A percentile compares a stretch with the other conserved stretches of the same genome.
Evolutionary conservation across 2,329 filamentous ascomycete species (phyloP).

Genomic region (Aspergillus phoenicis): DNA sequence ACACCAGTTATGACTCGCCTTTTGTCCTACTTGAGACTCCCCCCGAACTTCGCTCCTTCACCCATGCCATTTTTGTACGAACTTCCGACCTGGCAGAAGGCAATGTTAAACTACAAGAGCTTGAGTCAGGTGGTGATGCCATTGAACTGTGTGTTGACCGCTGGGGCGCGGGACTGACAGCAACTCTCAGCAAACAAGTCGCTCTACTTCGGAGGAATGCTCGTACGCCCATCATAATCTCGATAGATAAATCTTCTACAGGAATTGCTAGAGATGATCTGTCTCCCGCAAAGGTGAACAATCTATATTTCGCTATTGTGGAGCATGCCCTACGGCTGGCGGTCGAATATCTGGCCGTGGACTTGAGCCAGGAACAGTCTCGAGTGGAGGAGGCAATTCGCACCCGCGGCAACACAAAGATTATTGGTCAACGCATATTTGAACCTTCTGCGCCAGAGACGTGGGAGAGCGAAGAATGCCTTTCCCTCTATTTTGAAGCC

Average conservation of each 20-base stretch:
- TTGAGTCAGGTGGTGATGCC: conserved; percentile 62
- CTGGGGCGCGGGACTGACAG: conserved; percentile 55
- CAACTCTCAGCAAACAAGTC: conserved; percentile 58
- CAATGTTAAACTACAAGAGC: conserved; percentile 50
- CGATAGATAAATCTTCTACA: conserved; percentile 48
- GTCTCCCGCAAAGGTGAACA: conserved; percentile 13
- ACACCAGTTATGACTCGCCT: conserved; percentile 60
- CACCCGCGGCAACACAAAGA: conserved; percentile 44
- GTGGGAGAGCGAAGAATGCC: conserved; percentile 40
- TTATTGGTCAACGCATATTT: conserved; percentile 43
- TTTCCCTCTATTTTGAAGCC: conserved; percentile 39
- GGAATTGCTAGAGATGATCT: conserved; percentile 17
- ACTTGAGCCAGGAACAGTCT: conserved; percentile 36
- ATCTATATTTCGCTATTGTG: conserved; percentile 39
- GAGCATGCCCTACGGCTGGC: conserved; percentile 44
- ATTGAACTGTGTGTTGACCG: conserved; percentile 63
- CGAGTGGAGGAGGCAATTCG: conserved; percentile 31
- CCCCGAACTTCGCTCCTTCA: conserved; percentile 58
- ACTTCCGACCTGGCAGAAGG: conserved; percentile 39
- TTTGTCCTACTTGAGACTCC: conserved; percentile 63
- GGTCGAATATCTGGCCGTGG: conserved; percentile 44
- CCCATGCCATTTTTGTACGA: conserved; percentile 44
- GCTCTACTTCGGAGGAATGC: conserved; percentile 60
- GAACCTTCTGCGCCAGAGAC: conserved; percentile 31
- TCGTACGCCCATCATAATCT: conserved; percentile 60